Conservation (phyloP, 139 green algal genomes). For the Tetratostichococcus sp. region DNA sequence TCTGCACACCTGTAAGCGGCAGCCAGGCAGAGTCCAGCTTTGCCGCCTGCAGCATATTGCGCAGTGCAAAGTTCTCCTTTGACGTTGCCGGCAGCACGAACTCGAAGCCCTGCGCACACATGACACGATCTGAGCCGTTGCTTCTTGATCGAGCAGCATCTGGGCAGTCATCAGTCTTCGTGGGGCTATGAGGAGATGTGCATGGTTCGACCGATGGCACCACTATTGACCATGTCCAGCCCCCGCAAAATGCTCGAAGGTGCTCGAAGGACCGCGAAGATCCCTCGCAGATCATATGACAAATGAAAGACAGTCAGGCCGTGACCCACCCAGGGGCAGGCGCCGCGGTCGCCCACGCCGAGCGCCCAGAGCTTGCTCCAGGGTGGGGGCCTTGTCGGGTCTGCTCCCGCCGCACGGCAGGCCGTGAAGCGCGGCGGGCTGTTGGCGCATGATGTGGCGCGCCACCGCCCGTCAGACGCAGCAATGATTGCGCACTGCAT, state of each 20-base stretch:
- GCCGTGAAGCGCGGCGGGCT: slow-evolving; percentile 13
- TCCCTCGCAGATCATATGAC: no score
- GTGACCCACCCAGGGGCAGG: slow-evolving; percentile 24
- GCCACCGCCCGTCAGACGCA: slow-evolving; percentile 35
- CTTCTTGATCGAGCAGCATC: neutral
- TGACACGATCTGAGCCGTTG: neutral
- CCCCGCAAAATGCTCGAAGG: no score
- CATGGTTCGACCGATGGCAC: no score
- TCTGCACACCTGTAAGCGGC: neutral
- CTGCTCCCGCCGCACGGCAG: slow-evolving; percentile 13
- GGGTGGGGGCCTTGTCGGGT: neutral
- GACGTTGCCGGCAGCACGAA: neutral
- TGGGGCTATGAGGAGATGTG: no score
- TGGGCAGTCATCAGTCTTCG: no score
- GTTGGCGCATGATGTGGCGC: slow-evolving; percentile 12
- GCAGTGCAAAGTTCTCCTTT: neutral
- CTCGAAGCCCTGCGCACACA: neutral
- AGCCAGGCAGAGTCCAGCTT: neutral
- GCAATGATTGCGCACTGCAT: slow-evolving; percentile 28
- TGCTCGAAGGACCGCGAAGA: no score
- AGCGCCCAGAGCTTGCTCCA: slow-evolving; percentile 11
- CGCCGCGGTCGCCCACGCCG: slow-evolving; percentile 4
- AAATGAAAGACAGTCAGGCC: no score
- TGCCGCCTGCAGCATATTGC: neutral
- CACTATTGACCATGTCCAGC: no score